These are phyloP conservation scores for Pseudocercospora ulei DNA, from an alignment of 2,329 filamentous ascomycete genomes.

Conservation along the genomic window DNA sequence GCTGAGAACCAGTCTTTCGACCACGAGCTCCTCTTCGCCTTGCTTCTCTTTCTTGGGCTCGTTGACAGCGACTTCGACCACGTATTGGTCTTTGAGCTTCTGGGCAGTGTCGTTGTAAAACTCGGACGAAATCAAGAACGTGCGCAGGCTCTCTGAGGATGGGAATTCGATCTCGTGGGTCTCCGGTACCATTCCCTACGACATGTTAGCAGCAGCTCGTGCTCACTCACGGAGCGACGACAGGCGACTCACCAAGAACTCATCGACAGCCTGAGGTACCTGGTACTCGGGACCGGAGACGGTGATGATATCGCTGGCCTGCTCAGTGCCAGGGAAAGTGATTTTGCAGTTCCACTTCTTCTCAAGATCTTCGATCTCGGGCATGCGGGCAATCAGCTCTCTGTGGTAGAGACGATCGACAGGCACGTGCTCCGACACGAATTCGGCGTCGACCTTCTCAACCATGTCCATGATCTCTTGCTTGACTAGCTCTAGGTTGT, in stretches of 20 bases:
- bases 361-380: slow-evolving; percentile 86
- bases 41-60: slow-evolving; percentile 38
- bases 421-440: slow-evolving; percentile 84
- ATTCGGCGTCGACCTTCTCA: slow-evolving; percentile 92
- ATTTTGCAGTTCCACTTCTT: slow-evolving; percentile 99
- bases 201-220: slow-evolving; percentile 35
- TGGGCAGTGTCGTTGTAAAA: slow-evolving; percentile 70
- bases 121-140: slow-evolving; percentile 70
- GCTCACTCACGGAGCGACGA: neutral
- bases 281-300: slow-evolving; percentile 97
- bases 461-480: slow-evolving; percentile 99
- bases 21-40: slow-evolving; percentile 37
- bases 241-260: slow-evolving; percentile 59
- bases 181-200: slow-evolving; percentile 87
- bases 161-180: slow-evolving; percentile 83
- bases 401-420: slow-evolving; percentile 94
- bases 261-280: slow-evolving; percentile 91
- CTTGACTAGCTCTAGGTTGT: slow-evolving; percentile 93
- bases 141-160: slow-evolving; percentile 62
- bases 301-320: slow-evolving; percentile 90
- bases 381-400: slow-evolving; percentile 77
- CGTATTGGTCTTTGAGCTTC: slow-evolving; percentile 83
- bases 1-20: slow-evolving; percentile 43
- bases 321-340: slow-evolving; percentile 92
- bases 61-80: slow-evolving; percentile 73